Evolutionary conservation across 1,284 basidiomycete species (phyloP), one percentile per base, ranked within the genome.

Genomic region (Meira miltonrushii): DNA sequence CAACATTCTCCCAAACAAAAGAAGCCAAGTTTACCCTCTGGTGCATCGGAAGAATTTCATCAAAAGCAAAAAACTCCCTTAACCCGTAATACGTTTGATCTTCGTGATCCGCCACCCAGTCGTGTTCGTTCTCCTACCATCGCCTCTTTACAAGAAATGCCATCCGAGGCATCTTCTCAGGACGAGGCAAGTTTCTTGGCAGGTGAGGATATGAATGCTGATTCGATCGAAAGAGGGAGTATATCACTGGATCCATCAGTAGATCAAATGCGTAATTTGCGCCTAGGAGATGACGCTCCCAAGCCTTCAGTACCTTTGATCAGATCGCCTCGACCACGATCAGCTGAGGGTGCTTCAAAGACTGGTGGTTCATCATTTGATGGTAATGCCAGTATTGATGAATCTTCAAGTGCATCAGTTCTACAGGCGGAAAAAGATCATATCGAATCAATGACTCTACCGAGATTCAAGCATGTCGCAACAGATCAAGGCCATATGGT

Each of bases 401-500:
- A 8, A 4, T 33, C 28, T 33, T 4, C 28, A 3, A 33, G 28
- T 33, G 28, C 28, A 33, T 33, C 28, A 8, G 8, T 33, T 33
- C 8, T 33, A 33, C 28, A 33, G 8, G 28, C 28, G 13, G 63
- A 47, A 11, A 58, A 41, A 23, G 38, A 59, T 3, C 33, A 33
- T n/a, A 38, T 62, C 15, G 61, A 72, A 47, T 48, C 57, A 28
- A 62, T 69, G 60, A 74, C 69, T 37, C 72, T 67, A 17, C 67
- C 67, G 17, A 62, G 87, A 17, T 90, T 89, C 73, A 81, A 87
- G 72, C 85, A 90, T 72, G 79, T 83, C 9, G 80, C 85, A 64
- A 86, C 87, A 52, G 84, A 83, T 21, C 81, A 89, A 62, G 89
- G 89, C 0, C 87, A 90, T 74, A 82, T 90, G 46, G 82, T 92